A percentile compares a stretch with the other conserved stretches of the same genome.
Evolutionary conservation across 2,329 filamentous ascomycete species (phyloP).

Genomic region (Cytospora mali): DNA sequence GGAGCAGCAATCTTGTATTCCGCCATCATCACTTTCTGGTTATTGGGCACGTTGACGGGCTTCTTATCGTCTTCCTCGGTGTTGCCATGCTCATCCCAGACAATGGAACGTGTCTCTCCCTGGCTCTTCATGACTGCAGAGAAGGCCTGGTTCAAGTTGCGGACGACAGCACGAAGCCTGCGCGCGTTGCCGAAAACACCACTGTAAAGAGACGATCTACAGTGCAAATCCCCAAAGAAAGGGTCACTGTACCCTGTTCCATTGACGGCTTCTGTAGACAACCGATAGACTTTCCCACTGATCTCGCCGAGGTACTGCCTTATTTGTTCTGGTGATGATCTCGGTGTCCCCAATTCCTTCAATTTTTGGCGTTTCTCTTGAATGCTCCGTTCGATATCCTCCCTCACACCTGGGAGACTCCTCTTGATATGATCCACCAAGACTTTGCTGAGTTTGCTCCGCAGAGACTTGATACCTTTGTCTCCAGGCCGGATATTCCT

Average conservation of each 20-base stretch:
- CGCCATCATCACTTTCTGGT: not conserved
- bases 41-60: not conserved
- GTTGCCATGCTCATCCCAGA: not conserved
- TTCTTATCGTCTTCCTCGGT: not conserved
- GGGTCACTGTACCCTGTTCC: conserved; percentile 1
- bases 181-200: not conserved
- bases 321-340: conserved; percentile 9
- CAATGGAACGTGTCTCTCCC: not conserved
- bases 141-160: conserved; percentile 13
- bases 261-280: conserved; percentile 2
- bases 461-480: conserved; percentile 1
- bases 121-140: not conserved
- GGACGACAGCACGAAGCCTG: conserved; percentile 8
- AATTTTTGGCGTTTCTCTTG: conserved; percentile 3
- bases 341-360: not conserved
- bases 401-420: not conserved
- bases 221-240: conserved; percentile 8
- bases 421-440: conserved; percentile 9
- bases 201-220: not conserved
- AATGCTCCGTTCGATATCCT: conserved; percentile 3
- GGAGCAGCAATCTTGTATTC: not conserved
- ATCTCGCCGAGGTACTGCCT: conserved; percentile 4
- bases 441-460: conserved; percentile 12
- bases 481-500: conserved; percentile 25
- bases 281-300: not conserved